Evolutionary conservation across 2,329 filamentous ascomycete species (phyloP).

Genomic region (Colletotrichum endophyticum): DNA sequence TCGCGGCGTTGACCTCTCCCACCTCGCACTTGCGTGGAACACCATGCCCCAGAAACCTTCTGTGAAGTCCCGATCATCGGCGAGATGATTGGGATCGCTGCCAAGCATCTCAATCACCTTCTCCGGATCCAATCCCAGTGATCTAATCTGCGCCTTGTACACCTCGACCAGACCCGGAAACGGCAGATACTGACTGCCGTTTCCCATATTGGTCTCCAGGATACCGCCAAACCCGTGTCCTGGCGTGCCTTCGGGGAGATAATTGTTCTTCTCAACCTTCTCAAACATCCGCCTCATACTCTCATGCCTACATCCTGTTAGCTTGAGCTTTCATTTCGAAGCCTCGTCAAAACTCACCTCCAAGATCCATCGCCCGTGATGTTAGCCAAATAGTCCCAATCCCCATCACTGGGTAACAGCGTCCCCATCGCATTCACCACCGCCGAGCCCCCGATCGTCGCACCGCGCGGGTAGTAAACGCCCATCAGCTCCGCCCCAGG

Average conservation of each 20-base stretch:
- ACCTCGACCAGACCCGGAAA: background rate
- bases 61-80: background rate
- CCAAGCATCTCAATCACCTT: background rate
- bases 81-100: background rate
- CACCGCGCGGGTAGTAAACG: conserved; percentile 50
- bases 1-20: background rate
- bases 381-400: conserved; percentile 61
- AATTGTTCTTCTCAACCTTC: conserved; percentile 45
- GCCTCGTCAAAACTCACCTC: conserved; percentile 30
- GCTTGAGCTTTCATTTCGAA: background rate
- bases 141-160: background rate
- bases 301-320: conserved; percentile 30
- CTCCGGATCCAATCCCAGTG: background rate
- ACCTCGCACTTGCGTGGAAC: background rate
- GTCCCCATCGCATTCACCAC: conserved; percentile 66
- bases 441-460: conserved; percentile 53
- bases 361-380: conserved; percentile 66
- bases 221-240: conserved; percentile 49
- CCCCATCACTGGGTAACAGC: conserved; percentile 61
- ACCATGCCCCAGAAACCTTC: background rate
- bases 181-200: background rate
- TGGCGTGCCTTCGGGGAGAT: conserved; percentile 37
- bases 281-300: conserved; percentile 25
- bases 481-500: conserved; percentile 43
- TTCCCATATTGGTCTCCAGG: conserved; percentile 29